Evolutionary conservation across 805 yeast genomes (phyloP).

Genomic region (Danielozyma ontarioensis): DNA sequence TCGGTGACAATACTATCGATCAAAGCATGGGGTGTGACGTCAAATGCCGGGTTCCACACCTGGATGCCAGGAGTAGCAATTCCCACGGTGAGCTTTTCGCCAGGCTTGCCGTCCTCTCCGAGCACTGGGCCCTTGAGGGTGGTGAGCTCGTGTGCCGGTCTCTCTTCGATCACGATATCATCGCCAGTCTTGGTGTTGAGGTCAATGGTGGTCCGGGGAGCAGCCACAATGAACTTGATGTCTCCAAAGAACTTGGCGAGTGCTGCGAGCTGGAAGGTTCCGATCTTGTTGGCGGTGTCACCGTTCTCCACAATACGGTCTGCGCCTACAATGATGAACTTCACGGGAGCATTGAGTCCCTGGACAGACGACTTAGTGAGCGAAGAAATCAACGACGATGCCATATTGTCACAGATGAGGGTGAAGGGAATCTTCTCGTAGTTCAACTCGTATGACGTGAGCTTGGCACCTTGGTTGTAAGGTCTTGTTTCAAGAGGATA

Average conservation of each 20-base stretch:
- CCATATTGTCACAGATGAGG: constrained; percentile 88
- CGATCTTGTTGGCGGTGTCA: constrained; percentile 94
- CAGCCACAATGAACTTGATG: constrained; percentile 87
- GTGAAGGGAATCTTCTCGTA: constrained; percentile 86
- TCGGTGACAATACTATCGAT: constrained; percentile 93
- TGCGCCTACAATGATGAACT: constrained; percentile 89
- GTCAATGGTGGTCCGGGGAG: constrained; percentile 91
- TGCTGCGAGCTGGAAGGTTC: constrained; percentile 83
- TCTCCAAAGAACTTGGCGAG: constrained; percentile 51
- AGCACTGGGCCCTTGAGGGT: constrained; percentile 57
- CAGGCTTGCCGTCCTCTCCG: constrained; percentile 20
- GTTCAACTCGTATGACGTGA: constrained; percentile 86
- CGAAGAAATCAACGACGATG: constrained; percentile 60
- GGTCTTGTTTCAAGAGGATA: constrained; percentile 95
- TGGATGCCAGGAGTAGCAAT: constrained; percentile 79
- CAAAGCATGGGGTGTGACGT: constrained; percentile 77
- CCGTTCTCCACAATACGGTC: constrained; percentile 92
- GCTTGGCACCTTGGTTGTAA: constrained; percentile 91
- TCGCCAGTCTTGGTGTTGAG: constrained; percentile 59
- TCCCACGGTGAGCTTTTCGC: constrained; percentile 51
- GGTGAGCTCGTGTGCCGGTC: constrained; percentile 77
- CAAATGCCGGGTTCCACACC: constrained; percentile 97
- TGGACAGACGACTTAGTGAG: constrained; percentile 13
- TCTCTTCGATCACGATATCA: constrained; percentile 78
- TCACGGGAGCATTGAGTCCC: constrained; percentile 55